These are phyloP conservation scores for Suillus americanus DNA, from an alignment of 768 basidiomycete species.

Conservation along the genomic window DNA sequence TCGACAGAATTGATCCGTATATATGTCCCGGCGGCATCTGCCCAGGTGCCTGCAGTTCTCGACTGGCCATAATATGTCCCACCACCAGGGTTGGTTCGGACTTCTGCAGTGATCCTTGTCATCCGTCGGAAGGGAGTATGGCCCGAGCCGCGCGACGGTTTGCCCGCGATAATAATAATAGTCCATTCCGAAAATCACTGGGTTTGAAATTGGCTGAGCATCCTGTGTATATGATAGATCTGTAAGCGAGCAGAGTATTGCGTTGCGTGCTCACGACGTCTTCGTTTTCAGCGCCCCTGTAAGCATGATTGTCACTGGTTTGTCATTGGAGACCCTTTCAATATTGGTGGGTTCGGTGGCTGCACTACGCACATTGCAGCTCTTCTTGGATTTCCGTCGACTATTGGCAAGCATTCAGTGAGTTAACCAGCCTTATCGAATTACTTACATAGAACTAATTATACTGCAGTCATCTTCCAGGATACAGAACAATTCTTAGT, in stretches of 20 bases:
- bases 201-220: too few relatives aligned
- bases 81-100: too few relatives aligned
- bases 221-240: not conserved
- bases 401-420: conserved; percentile 5
- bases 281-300: not conserved
- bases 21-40: not conserved
- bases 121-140: too few relatives aligned
- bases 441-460: not conserved
- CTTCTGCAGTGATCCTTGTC: too few relatives aligned
- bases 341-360: conserved; percentile 6
- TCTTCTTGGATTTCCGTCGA: conserved; percentile 6
- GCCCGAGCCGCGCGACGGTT: too few relatives aligned
- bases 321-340: conserved; percentile 5
- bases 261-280: not conserved
- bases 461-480: conserved; percentile 5
- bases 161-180: too few relatives aligned
- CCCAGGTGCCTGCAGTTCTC: not conserved
- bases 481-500: conserved; percentile 6
- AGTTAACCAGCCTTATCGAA: not conserved
- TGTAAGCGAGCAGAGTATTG: too few relatives aligned
- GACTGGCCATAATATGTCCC: not conserved
- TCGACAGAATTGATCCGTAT: not conserved
- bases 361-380: conserved; percentile 3
- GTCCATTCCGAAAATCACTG: too few relatives aligned
- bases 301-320: conserved; percentile 3